These are phyloP conservation scores for Trichoderma breve DNA, from an alignment of 2,329 filamentous ascomycete species.

Conservation along the genomic window DNA sequence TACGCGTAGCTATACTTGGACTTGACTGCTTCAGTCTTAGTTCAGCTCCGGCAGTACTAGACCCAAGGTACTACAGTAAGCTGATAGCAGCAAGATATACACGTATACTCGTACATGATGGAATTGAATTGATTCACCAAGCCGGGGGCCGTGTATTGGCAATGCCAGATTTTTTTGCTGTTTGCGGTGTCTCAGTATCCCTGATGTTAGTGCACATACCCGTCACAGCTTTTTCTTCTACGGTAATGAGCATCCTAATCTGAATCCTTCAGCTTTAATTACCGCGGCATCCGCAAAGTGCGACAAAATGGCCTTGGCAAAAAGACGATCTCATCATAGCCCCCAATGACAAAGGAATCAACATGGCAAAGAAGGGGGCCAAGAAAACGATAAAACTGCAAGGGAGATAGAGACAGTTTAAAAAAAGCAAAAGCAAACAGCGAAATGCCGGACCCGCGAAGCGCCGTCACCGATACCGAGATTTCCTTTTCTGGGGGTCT, in stretches of 20 bases:
- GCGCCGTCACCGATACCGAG: background rate
- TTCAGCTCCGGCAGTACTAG: background rate
- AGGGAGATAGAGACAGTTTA: background rate
- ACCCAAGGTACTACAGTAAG: background rate
- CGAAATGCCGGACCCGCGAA: background rate
- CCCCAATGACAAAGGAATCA: background rate
- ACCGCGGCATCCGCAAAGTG: slow-evolving; percentile 5
- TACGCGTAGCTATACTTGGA: slow-evolving; percentile 7
- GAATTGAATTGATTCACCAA: background rate
- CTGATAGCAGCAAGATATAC: background rate
- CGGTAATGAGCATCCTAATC: background rate
- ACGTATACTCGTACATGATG: background rate
- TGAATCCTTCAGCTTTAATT: slow-evolving; percentile 9
- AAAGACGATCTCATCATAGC: background rate
- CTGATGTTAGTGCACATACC: background rate
- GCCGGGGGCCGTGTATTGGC: background rate
- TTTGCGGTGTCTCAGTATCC: slow-evolving; percentile 7
- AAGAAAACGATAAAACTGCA: background rate
- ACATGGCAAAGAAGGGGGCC: background rate
- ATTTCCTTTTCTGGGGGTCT: background rate
- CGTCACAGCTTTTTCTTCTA: background rate
- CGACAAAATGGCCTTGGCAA: background rate
- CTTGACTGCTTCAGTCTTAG: slow-evolving; percentile 10
- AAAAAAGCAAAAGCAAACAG: background rate
- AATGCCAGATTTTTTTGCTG: background rate